These are phyloP conservation scores for Eucommia ulmoides DNA, from an alignment of 257 asterid genomes.

Conservation along the genomic window DNA sequence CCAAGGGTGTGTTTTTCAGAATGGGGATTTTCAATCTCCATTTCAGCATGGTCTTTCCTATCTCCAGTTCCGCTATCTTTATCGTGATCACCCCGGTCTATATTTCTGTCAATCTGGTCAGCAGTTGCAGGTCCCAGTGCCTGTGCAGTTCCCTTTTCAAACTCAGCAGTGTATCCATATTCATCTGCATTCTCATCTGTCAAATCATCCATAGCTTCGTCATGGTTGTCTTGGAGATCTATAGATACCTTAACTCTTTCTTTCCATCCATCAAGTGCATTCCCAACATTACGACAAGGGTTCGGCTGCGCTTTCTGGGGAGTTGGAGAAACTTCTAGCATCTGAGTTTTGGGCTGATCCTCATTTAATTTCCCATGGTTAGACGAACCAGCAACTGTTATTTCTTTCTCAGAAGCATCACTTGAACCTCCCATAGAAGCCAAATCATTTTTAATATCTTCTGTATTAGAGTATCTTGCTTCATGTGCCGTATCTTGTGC, in stretches of 20 bases:
- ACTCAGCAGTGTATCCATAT: slow-evolving; percentile 79
- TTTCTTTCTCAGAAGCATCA: slow-evolving; percentile 42
- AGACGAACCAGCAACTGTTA: slow-evolving; percentile 36
- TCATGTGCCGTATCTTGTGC: slow-evolving; percentile 46
- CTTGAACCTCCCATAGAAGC: slow-evolving; percentile 52
- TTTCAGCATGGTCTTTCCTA: slow-evolving; percentile 28
- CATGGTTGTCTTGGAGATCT: slow-evolving; percentile 41
- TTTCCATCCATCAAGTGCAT: slow-evolving; percentile 95
- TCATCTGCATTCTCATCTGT: slow-evolving; percentile 64
- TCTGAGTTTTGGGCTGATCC: slow-evolving; percentile 25
- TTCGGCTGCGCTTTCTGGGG: slow-evolving; percentile 50
- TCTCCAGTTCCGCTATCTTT: slow-evolving; percentile 24
- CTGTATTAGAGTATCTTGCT: slow-evolving; percentile 26
- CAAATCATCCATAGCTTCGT: slow-evolving; percentile 31
- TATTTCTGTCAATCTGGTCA: slow-evolving; percentile 57
- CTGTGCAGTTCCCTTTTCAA: slow-evolving; percentile 78
- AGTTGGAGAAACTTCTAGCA: slow-evolving; percentile 32
- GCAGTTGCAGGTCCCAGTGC: slow-evolving; percentile 94
- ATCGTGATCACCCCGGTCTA: slow-evolving; percentile 42
- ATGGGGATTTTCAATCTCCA: slow-evolving; percentile 34
- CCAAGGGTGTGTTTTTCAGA: slow-evolving; percentile 34
- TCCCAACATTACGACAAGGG: slow-evolving; percentile 81
- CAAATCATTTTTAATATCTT: slow-evolving; percentile 34
- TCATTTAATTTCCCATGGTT: slow-evolving; percentile 35
- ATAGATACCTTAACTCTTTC: slow-evolving; percentile 76